Conservation (phyloP, 495 filamentous ascomycete genomes). For the Rhypophila decipiens region DNA sequence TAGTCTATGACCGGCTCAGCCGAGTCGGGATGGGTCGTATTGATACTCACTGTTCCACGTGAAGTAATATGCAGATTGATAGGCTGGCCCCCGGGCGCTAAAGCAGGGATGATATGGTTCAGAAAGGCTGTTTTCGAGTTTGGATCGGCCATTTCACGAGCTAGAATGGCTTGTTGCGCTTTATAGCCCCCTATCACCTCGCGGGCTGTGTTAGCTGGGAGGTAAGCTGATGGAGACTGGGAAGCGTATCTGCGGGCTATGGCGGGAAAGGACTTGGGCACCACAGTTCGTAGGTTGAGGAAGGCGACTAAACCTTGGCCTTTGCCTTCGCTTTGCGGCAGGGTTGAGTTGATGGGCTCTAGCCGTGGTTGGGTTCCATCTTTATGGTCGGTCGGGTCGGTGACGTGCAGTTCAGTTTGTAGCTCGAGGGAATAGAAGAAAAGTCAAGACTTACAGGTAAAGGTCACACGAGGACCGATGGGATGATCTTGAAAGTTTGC, state of each 20-base stretch:
- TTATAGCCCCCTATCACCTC: constrained; percentile 22
- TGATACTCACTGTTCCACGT: constrained; percentile 39
- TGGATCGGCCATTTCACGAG: constrained; percentile 19
- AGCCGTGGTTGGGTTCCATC: background rate
- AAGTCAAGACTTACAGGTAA: constrained; percentile 17
- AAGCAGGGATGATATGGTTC: constrained; percentile 22
- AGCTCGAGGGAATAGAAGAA: constrained; percentile 17
- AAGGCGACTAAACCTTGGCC: constrained; percentile 29
- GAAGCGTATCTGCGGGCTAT: constrained; percentile 30
- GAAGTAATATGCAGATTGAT: constrained; percentile 34
- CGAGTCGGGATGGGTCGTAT: constrained; percentile 22
- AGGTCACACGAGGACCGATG: background rate
- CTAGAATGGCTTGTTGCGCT: constrained; percentile 17
- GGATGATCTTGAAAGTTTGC: constrained; percentile 52
- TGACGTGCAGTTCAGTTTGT: constrained; percentile 5
- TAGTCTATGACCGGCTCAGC: constrained; percentile 37
- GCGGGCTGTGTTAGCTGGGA: constrained; percentile 27
- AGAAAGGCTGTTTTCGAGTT: constrained; percentile 24
- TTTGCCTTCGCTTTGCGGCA: constrained; percentile 14
- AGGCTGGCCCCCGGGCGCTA: constrained; percentile 18
- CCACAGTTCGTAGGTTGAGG: constrained; percentile 30
- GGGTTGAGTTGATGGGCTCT: constrained; percentile 17
- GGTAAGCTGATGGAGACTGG: constrained; percentile 27
- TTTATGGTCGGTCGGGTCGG: background rate
- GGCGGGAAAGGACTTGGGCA: constrained; percentile 19